Base-by-base conservation (phyloP, 169 alveolate species). In the Plasmodium vinckei region DNA sequence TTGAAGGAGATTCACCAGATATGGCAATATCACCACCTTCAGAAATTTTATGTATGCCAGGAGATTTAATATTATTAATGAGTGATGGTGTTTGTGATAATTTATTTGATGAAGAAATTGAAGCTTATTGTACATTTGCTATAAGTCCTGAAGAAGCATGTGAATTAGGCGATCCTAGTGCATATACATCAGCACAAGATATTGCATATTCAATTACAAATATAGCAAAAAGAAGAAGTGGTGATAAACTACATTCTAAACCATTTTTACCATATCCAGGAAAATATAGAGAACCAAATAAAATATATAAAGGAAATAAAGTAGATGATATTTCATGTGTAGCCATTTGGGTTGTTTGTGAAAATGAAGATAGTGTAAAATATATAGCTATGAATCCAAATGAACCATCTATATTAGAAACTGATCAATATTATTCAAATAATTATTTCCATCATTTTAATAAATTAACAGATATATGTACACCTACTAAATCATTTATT, bases 51-150 rank as follows among this genome's bases (percentile, higher is more conserved):
- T 73, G 88, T 87, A 92, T 89, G 79, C 95, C 95, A 0, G 94
- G 94, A 46, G 95, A 92, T 72, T 77, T 92, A 51, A 63, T 92
- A 23, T 72, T 92, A 56, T 61, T 73, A 65, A 89, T 77, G 91
- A 88, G 94, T 65, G 95, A 92, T 59, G 95, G 95, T 5, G 94
- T 92, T 9, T 71, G 93, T 42, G 95, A 92, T 72, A 92, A 92
- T 46, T 69, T 92, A 33, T 92, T 92, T 53, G 95, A 92, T 64
- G 68, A 68, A 59, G 95, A 92, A 54, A 87, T 92, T 51, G 95
- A 92, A 73, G 89, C 87, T 68, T 92, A 86, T 56, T 72, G 91
- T 15, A 88, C 95, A n/a, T 87, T 92, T 21, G 94, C 95, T 13
- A 59, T 92, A 56, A 88, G 94, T 25, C 95, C 95, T 12, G 95